A percentile compares a stretch with the other conserved stretches of the same genome.
Conservation (phyloP, 768 basidiomycete species). For the Phaffia tasmanica region DNA sequence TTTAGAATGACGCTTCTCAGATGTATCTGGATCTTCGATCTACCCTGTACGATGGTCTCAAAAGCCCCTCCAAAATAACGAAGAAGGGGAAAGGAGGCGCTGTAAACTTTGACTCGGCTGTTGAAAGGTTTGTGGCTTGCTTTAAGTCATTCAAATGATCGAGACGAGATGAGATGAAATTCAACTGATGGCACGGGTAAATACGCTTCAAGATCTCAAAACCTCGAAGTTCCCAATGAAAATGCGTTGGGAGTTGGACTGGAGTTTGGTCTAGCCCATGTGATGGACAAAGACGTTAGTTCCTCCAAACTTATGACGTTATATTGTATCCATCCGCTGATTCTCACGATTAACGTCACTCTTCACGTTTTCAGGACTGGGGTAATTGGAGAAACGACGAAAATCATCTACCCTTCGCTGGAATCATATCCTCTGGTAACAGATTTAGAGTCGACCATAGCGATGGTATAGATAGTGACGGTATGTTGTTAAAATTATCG, state of each 20-base stretch:
- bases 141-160: too few species aligned
- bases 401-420: too few species aligned
- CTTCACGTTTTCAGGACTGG: slow-evolving; percentile 1
- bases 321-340: background rate
- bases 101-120: background rate
- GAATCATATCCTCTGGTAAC: background rate
- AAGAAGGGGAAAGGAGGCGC: background rate
- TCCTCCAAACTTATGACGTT: background rate
- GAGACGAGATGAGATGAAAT: background rate
- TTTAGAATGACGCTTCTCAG: slow-evolving; percentile 16
- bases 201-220: background rate
- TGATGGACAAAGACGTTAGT: background rate
- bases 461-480: background rate
- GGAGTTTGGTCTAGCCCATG: slow-evolving; percentile 9
- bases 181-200: background rate
- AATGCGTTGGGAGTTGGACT: background rate
- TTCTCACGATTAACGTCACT: background rate
- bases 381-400: background rate
- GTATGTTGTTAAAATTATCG: too few species aligned
- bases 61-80: background rate
- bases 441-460: background rate
- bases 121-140: slow-evolving; percentile 3
- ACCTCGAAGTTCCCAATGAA: slow-evolving; percentile 12
- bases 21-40: slow-evolving; percentile 21
- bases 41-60: slow-evolving; percentile 9